Conservation (phyloP, 345 rosid species). For the Crucihimalaya himalaica region DNA sequence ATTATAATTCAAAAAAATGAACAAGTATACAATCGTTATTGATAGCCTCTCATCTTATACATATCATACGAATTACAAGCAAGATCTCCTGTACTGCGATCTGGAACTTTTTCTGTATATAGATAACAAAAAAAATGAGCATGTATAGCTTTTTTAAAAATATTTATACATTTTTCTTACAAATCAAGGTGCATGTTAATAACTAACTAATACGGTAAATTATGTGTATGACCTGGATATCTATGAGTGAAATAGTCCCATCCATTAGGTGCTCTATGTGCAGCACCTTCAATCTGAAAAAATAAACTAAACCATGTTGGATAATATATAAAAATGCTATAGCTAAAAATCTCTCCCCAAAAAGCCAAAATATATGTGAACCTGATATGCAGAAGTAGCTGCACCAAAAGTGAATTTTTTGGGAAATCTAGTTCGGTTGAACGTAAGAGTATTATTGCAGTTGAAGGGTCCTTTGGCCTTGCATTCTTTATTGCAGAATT, state of each 20-base stretch:
- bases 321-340: too few relatives aligned
- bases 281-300: constrained; percentile 10
- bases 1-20: not conserved
- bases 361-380: too few relatives aligned
- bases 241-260: constrained; percentile 32
- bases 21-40: not conserved
- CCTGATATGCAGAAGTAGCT: constrained; percentile 28
- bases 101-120: constrained; percentile 21
- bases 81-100: constrained; percentile 17
- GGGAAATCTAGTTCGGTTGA: constrained; percentile 18
- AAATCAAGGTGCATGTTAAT: not conserved
- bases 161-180: not conserved
- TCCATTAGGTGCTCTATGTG: constrained; percentile 20
- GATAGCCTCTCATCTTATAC: constrained; percentile 8
- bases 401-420: constrained; percentile 23
- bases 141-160: not conserved
- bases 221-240: constrained; percentile 21
- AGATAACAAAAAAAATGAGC: not conserved
- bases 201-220: not conserved
- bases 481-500: too few relatives aligned
- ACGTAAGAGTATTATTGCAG: not conserved
- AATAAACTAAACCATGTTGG: too few relatives aligned
- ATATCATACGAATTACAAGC: constrained; percentile 27
- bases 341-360: too few relatives aligned
- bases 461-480: constrained; percentile 19